A percentile compares a stretch with the other conserved stretches of the same genome.
phyloP scores from a whole-genome alignment of 257 asterid species.

The Rehmannia glutinosa region DNA sequence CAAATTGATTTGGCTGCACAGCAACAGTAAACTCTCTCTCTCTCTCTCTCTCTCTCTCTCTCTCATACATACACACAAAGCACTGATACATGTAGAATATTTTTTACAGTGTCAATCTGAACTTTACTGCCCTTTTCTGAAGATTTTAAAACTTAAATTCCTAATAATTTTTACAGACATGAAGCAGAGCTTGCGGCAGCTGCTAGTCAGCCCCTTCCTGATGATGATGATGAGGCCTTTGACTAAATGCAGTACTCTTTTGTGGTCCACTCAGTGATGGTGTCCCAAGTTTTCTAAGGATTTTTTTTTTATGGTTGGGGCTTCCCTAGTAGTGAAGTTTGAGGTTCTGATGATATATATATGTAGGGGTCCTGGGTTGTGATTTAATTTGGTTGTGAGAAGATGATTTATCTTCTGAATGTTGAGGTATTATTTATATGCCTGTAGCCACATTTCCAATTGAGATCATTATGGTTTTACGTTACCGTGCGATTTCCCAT shows the following conservation, averaged over 20 bases:
- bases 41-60: not conserved
- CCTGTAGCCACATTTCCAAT: not conserved
- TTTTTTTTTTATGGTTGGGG: slow-evolving; percentile 4
- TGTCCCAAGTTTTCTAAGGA: slow-evolving; percentile 3
- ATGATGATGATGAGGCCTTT: slow-evolving; percentile 74
- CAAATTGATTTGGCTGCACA: slow-evolving; percentile 56
- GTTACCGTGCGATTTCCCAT: not conserved
- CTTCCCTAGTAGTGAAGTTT: not conserved
- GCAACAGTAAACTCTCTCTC: slow-evolving; percentile 40
- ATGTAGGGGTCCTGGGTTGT: slow-evolving; percentile 19
- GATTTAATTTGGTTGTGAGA: slow-evolving; percentile 20
- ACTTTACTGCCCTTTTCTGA: not conserved
- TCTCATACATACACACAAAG: not conserved
- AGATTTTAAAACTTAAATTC: not conserved
- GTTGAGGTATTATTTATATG: slow-evolving; percentile 6
- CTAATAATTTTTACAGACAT: slow-evolving; percentile 37
- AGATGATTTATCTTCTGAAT: slow-evolving; percentile 26
- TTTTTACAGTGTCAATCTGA: not conserved
- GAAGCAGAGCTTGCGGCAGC: slow-evolving; percentile 67
- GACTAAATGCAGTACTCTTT: slow-evolving; percentile 28
- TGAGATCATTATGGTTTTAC: not conserved
- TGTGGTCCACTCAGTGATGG: not conserved
- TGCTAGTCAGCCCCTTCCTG: slow-evolving; percentile 82
- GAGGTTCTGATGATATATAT: slow-evolving; percentile 14
- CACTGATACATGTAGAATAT: too few relatives aligned